phyloP scores from a whole-genome alignment of 305 asterid species.

The Withania somnifera region DNA sequence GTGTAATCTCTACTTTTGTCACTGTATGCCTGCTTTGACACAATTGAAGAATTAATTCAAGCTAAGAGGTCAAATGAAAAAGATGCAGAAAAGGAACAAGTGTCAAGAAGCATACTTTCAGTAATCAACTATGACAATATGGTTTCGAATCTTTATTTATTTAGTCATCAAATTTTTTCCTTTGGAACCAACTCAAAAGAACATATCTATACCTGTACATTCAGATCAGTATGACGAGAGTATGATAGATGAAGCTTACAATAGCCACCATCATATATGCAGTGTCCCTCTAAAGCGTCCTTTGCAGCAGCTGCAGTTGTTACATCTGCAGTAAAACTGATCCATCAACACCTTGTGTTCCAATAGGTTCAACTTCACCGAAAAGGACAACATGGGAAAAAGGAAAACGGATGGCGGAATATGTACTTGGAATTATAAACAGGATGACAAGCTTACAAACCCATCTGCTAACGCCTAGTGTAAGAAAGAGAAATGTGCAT shows the following conservation, averaged over 20 bases:
- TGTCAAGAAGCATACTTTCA: slow-evolving; percentile 22
- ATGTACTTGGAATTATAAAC: not conserved
- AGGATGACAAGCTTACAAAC: not conserved
- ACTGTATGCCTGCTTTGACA: slow-evolving; percentile 49
- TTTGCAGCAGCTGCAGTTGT: slow-evolving; percentile 62
- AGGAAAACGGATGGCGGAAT: not conserved
- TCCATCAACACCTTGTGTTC: not conserved
- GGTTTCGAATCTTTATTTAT: not conserved
- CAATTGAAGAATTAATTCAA: not conserved
- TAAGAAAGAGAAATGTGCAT: not conserved
- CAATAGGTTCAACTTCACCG: not conserved
- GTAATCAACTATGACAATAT: not conserved
- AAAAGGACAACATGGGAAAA: not conserved
- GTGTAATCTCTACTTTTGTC: slow-evolving; percentile 82
- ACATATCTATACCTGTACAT: slow-evolving; percentile 59
- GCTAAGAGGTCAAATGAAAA: not conserved
- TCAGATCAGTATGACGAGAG: slow-evolving; percentile 98
- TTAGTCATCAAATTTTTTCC: not conserved
- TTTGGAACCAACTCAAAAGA: slow-evolving; percentile 21
- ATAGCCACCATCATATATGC: slow-evolving; percentile 96
- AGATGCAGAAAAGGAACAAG: slow-evolving; percentile 4
- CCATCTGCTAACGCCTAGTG: not conserved
- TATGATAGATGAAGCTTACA: slow-evolving; percentile 95
- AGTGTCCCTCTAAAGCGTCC: slow-evolving; percentile 76
- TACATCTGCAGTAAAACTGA: slow-evolving; percentile 33